phyloP scores from a whole-genome alignment of 192 early-diverging fungal species.

The Rhizophagus sp. region DNA sequence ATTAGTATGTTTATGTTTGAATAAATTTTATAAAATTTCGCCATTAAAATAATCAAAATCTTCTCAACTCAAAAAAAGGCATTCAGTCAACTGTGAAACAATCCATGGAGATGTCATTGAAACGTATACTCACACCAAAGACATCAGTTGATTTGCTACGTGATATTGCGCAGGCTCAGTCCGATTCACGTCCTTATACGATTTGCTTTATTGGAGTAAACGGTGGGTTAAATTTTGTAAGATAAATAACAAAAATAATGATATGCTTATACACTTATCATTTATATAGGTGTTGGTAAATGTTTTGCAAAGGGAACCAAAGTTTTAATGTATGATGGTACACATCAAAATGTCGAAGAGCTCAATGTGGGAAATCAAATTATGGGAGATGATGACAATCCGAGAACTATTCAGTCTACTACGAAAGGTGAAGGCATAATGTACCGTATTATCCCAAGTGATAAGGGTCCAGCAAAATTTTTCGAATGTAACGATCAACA shows the following conservation, averaged over 20 bases:
- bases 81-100: slow-evolving; percentile 68
- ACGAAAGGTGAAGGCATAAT: slow-evolving; percentile 45
- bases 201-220: slow-evolving; percentile 96
- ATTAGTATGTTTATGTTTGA: neutral
- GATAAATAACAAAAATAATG: neutral
- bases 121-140: slow-evolving; percentile 84
- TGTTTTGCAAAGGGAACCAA: neutral
- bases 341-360: slow-evolving; percentile 34
- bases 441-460: slow-evolving; percentile 44
- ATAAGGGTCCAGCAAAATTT: slow-evolving; percentile 32
- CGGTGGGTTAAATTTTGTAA: slow-evolving; percentile 58
- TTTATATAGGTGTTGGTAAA: slow-evolving; percentile 15
- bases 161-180: slow-evolving; percentile 75
- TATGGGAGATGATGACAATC: slow-evolving; percentile 53
- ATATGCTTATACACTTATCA: neutral
- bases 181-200: slow-evolving; percentile 76
- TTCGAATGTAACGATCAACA: slow-evolving; percentile 59
- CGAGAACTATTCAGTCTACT: slow-evolving; percentile 45
- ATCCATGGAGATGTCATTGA: slow-evolving; percentile 82
- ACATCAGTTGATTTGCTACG: slow-evolving; percentile 90
- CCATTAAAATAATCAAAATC: slow-evolving; percentile 3
- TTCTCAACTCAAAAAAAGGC: slow-evolving; percentile 35
- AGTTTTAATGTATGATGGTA: neutral
- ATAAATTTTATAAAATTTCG: neutral
- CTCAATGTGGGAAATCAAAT: slow-evolving; percentile 40